These are phyloP conservation scores for Thyridium curvatum DNA, from an alignment of 2,329 filamentous ascomycete species.

Conservation along the genomic window DNA sequence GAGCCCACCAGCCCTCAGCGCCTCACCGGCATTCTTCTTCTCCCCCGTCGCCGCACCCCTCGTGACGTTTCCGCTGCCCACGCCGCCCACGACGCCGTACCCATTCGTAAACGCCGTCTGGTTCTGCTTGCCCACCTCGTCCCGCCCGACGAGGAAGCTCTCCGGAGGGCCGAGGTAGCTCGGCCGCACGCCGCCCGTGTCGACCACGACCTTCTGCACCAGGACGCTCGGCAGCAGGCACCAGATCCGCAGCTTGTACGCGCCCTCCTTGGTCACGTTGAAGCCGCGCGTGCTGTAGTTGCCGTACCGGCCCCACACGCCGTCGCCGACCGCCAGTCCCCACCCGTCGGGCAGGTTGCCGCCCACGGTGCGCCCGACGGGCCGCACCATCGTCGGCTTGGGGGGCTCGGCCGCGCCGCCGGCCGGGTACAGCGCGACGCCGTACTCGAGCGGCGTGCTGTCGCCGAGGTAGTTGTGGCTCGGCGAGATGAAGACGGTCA, in stretches of 20 bases:
- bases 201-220: conserved; percentile 49
- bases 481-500: conserved; percentile 46
- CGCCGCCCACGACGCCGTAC: conserved; percentile 11
- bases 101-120: conserved; percentile 28
- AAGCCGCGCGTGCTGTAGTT: conserved; percentile 40
- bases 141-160: conserved; percentile 40
- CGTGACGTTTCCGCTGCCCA: background rate
- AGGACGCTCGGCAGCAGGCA: conserved; percentile 44
- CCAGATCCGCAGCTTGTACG: conserved; percentile 45
- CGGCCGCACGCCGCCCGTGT: conserved; percentile 46
- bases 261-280: conserved; percentile 30
- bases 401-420: conserved; percentile 16
- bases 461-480: conserved; percentile 47
- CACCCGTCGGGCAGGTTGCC: conserved; percentile 32
- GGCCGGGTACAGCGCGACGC: conserved; percentile 36
- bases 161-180: conserved; percentile 53
- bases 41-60: background rate
- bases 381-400: conserved; percentile 27
- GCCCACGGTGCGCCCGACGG: conserved; percentile 35
- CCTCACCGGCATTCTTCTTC: background rate
- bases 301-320: conserved; percentile 35
- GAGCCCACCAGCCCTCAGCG: background rate
- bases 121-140: conserved; percentile 26
- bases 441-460: conserved; percentile 42
- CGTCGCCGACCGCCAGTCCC: conserved; percentile 35